Evolutionary conservation across 78 protist species (phyloP), one percentile per base, ranked within the genome.

Genomic region (Dictyostelium brefeldianum): DNA sequence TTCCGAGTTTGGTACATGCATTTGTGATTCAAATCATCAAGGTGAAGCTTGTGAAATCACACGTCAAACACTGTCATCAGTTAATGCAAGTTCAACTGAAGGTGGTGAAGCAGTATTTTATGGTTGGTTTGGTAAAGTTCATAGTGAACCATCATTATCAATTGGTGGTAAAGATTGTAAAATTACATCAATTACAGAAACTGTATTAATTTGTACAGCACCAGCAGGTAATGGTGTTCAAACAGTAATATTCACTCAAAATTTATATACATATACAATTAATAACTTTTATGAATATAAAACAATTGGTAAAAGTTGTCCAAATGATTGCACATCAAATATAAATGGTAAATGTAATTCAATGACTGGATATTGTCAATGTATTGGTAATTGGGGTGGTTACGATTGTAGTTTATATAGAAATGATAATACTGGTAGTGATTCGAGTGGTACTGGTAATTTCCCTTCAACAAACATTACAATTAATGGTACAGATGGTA

Each of bases 301-400:
- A 15, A 9, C 31, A 27, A n/a, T 3, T 22, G 47, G 8, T 41
- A 70, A 29, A 29, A 22, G 6, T 27, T 70, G 78, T 70, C 78
- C 78, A 70, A 70, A 70, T 43, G 5, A 70, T 70, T 70, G 78
- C 27, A 70, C 71, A 64, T 64, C 71, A 27, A 11, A 25, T 29
- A 29, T 5, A 70, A 70, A 70, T 64, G 78, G 78, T 22, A 36
- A 18, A 29, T 70, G 78, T 70, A 36, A 70, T 70, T 7, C 78
- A 70, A 36, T n/a, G 12, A 70, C 78, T 3, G 78, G 78, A 17
- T 36, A 36, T 36, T 70, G 78, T 43, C 11, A 41, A 14, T 70
- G 78, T 70, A 18, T 29, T 41, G 36, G 36, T 11, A 18, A 43
- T 18, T 70, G 78, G 78, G 15, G 53, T 7, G 78, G 78, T 41